phyloP scores from a whole-genome alignment of 768 basidiomycete genomes.

The Baorangia bicolor region DNA sequence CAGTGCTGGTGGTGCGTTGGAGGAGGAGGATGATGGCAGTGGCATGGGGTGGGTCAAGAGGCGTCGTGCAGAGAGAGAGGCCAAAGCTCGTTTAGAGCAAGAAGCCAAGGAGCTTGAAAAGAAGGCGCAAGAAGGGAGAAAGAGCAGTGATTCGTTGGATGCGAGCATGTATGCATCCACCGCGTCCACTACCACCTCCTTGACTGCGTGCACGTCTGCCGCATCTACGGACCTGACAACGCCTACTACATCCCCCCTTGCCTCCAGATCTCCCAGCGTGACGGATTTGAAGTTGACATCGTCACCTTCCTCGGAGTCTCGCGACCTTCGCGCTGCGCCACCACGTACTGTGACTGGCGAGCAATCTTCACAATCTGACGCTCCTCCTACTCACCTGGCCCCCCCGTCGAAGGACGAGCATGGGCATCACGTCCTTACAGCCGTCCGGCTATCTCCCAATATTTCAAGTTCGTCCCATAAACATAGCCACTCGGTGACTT shows the following conservation, averaged over 20 bases:
- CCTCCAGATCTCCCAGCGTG: slow-evolving; percentile 23
- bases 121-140: slow-evolving; percentile 20
- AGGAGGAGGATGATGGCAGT: slow-evolving; percentile 79
- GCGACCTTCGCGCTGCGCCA: neutral
- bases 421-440: slow-evolving; percentile 23
- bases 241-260: slow-evolving; percentile 18
- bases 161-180: slow-evolving; percentile 24
- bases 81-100: slow-evolving; percentile 28
- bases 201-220: slow-evolving; percentile 21
- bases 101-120: slow-evolving; percentile 13
- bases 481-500: neutral
- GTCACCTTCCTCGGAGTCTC: slow-evolving; percentile 1
- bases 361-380: neutral
- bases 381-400: neutral
- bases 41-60: slow-evolving; percentile 83
- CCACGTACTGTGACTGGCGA: neutral
- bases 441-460: slow-evolving; percentile 26
- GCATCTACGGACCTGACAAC: slow-evolving; percentile 20
- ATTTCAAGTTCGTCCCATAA: slow-evolving; percentile 6
- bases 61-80: slow-evolving; percentile 59
- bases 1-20: slow-evolving; percentile 27
- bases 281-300: slow-evolving; percentile 13
- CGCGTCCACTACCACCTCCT: slow-evolving; percentile 23
- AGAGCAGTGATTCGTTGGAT: slow-evolving; percentile 23
- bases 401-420: slow-evolving; percentile 15